Conservation (phyloP, 2,329 filamentous ascomycete species). For the Cadophora sp. region DNA sequence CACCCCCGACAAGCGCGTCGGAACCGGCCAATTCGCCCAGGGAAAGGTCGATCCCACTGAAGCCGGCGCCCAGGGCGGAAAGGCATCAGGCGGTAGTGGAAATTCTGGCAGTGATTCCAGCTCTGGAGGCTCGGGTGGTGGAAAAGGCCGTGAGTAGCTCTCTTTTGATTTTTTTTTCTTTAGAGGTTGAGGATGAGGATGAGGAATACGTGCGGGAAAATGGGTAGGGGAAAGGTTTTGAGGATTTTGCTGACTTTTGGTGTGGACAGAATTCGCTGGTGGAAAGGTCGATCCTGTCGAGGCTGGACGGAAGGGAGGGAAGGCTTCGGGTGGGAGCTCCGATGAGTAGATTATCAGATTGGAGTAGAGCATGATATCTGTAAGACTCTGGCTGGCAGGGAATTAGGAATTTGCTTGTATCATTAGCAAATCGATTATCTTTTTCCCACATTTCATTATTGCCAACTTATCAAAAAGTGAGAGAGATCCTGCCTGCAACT, state of each 20-base stretch:
- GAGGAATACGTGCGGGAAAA: too few relatives aligned
- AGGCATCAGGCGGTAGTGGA: constrained; percentile 27
- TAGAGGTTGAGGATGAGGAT: too few relatives aligned
- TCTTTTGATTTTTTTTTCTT: too few relatives aligned
- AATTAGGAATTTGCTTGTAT: too few relatives aligned
- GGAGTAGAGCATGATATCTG: neutral
- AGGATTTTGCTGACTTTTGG: neutral
- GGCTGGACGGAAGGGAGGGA: constrained; percentile 15
- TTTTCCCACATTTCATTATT: too few relatives aligned
- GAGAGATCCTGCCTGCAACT: too few relatives aligned
- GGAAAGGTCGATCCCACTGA: constrained; percentile 50
- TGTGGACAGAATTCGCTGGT: constrained; percentile 9
- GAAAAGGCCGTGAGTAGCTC: constrained; percentile 14
- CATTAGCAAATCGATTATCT: too few relatives aligned
- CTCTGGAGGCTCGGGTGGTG: constrained; percentile 13
- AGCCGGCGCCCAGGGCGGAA: constrained; percentile 49
- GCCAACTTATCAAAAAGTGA: too few relatives aligned
- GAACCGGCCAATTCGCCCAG: constrained; percentile 50
- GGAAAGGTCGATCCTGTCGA: constrained; percentile 17
- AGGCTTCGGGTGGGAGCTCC: constrained; percentile 10
- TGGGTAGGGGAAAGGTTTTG: too few relatives aligned
- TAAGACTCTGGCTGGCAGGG: neutral
- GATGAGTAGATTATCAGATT: neutral
- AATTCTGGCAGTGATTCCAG: constrained; percentile 3
- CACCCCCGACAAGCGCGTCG: constrained; percentile 49